phyloP scores from a whole-genome alignment of 108 stramenopile genomes.

The Nitzschia inconspicua region DNA sequence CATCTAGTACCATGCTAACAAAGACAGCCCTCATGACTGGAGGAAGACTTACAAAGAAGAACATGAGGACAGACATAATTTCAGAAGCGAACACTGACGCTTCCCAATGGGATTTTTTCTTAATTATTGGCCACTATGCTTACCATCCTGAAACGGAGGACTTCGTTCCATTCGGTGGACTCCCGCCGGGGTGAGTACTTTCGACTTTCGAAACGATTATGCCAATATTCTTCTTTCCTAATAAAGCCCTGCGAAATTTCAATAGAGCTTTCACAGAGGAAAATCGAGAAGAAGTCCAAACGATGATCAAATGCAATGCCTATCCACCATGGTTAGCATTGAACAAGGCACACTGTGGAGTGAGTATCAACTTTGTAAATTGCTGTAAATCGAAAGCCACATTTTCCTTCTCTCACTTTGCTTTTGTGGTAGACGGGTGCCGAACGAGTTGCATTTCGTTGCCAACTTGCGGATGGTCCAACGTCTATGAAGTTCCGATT shows the following conservation, averaged over 20 bases:
- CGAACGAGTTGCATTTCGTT: slow-evolving; percentile 47
- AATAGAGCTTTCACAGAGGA: background rate
- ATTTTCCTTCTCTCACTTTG: too few species aligned
- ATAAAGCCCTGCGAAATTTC: too few species aligned
- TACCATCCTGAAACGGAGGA: slow-evolving; percentile 11
- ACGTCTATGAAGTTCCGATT: slow-evolving; percentile 25
- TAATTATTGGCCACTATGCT: slow-evolving; percentile 29
- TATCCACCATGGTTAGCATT: slow-evolving; percentile 30
- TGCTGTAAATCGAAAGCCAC: slow-evolving; percentile 10
- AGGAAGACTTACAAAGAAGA: background rate
- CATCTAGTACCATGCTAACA: slow-evolving; percentile 39
- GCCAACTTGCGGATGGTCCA: slow-evolving; percentile 24
- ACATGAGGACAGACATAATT: background rate
- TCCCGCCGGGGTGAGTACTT: slow-evolving; percentile 6
- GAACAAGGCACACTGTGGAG: slow-evolving; percentile 11
- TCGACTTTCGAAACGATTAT: too few species aligned
- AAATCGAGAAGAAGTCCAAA: background rate
- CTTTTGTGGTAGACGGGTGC: slow-evolving; percentile 24
- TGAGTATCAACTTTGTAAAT: slow-evolving; percentile 1
- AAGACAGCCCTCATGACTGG: slow-evolving; percentile 33
- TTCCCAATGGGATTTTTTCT: slow-evolving; percentile 30
- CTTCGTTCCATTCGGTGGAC: background rate
- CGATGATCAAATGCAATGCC: background rate
- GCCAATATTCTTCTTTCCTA: too few species aligned
- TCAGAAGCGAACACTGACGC: slow-evolving; percentile 20